Conservation (phyloP, 2,329 filamentous ascomycete genomes). For the Diaporthe eres region DNA sequence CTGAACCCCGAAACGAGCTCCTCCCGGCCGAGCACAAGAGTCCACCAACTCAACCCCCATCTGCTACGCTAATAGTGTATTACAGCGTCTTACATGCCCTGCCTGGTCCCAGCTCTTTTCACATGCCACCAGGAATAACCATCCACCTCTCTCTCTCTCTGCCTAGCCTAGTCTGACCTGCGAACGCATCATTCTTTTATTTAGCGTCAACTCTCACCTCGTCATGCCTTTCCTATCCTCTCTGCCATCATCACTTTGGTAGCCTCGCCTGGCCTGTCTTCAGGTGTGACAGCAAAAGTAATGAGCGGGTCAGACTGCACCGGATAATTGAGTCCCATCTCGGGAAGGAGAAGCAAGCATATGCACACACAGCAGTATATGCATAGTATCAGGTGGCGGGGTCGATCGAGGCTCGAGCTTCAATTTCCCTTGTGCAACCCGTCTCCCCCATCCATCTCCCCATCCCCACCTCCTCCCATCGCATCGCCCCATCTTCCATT, state of each 20-base stretch:
- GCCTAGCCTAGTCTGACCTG: neutral
- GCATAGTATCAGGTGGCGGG: constrained; percentile 29
- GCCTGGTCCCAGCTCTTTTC: constrained; percentile 17
- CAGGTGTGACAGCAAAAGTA: neutral
- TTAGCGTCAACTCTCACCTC: neutral
- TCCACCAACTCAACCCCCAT: neutral
- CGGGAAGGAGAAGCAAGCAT: neutral
- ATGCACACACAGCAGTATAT: constrained; percentile 15
- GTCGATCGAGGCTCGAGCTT: constrained; percentile 27
- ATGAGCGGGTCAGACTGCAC: neutral
- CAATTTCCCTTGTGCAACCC: constrained; percentile 24
- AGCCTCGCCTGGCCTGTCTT: neutral
- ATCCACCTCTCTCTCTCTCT: neutral
- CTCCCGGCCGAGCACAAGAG: constrained; percentile 12
- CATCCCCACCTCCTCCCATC: constrained; percentile 19
- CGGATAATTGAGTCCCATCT: neutral
- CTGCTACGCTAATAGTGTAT: neutral
- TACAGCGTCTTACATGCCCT: constrained; percentile 2
- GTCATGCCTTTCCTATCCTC: neutral
- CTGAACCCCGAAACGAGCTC: neutral
- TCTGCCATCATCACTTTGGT: neutral
- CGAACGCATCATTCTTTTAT: neutral
- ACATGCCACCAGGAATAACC: constrained; percentile 9
- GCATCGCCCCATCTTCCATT: constrained; percentile 5
- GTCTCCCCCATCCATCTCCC: neutral